Conservation (phyloP, 805 yeast species). For the Diddensiella santjacobensis region DNA sequence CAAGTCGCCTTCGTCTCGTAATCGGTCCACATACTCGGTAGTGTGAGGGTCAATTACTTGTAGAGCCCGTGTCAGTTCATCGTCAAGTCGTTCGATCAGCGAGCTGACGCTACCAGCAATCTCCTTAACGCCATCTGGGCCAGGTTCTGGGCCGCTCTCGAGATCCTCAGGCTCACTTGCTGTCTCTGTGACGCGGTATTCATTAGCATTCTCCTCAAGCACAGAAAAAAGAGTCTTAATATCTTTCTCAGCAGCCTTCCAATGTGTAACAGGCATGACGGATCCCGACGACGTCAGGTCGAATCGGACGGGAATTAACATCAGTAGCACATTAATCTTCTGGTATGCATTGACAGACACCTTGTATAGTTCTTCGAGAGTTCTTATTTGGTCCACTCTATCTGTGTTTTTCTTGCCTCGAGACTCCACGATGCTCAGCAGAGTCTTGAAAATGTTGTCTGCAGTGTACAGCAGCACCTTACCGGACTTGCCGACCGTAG, state of each 20-base stretch:
- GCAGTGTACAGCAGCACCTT: constrained; percentile 35
- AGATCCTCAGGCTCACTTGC: constrained; percentile 78
- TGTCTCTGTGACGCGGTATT: constrained; percentile 70
- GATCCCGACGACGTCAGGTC: constrained; percentile 67
- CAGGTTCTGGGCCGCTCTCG: constrained; percentile 58
- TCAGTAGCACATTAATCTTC: constrained; percentile 68
- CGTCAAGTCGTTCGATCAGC: constrained; percentile 88
- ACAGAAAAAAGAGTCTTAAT: constrained; percentile 59
- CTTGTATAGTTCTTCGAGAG: constrained; percentile 57
- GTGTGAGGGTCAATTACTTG: constrained; percentile 93
- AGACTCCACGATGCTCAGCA: constrained; percentile 73
- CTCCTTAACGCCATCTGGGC: constrained; percentile 62
- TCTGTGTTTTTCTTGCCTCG: constrained; percentile 96
- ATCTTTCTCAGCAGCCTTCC: constrained; percentile 69
- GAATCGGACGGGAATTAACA: constrained; percentile 82
- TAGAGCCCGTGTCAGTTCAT: constrained; percentile 84
- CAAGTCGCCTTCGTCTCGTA: constrained; percentile 77
- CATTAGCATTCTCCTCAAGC: constrained; percentile 55
- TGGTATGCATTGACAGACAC: constrained; percentile 64
- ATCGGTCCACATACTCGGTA: constrained; percentile 84
- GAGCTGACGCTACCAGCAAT: constrained; percentile 83
- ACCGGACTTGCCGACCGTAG: constrained; percentile 39
- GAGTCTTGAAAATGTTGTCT: constrained; percentile 61
- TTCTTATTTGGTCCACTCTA: constrained; percentile 67
- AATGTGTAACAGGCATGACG: constrained; percentile 73